phyloP scores from a whole-genome alignment of 345 rosid genomes.

The Geranium rotundifolium region DNA sequence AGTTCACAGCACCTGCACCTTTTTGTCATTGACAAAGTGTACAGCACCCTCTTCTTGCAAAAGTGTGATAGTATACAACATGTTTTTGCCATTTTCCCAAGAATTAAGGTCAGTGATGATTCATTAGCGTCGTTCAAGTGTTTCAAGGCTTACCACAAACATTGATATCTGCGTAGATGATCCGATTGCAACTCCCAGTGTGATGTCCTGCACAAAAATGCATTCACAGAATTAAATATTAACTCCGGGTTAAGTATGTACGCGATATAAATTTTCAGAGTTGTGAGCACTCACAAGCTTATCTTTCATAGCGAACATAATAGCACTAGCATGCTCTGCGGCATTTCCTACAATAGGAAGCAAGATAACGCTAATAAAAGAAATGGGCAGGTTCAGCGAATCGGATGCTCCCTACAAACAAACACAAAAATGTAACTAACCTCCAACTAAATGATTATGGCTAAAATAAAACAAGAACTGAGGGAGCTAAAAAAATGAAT shows the following conservation, averaged over 20 bases:
- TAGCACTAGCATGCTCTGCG: conserved; percentile 45
- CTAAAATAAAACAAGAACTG: neutral
- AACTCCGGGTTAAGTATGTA: neutral
- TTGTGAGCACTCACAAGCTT: conserved; percentile 34
- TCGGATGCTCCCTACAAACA: conserved; percentile 34
- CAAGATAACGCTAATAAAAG: conserved; percentile 41
- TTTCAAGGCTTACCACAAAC: conserved; percentile 26
- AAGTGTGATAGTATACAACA: too few relatives aligned
- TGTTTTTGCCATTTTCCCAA: too few relatives aligned
- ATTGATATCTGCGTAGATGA: conserved; percentile 47
- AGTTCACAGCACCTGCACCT: too few relatives aligned
- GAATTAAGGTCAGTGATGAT: neutral
- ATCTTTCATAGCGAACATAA: conserved; percentile 45
- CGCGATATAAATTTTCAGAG: neutral
- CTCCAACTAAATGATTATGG: too few relatives aligned
- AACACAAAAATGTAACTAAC: neutral
- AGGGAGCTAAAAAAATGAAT: neutral
- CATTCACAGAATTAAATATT: neutral
- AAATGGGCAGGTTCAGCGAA: conserved; percentile 26
- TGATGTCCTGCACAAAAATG: conserved; percentile 24
- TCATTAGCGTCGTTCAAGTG: neutral
- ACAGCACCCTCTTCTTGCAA: too few relatives aligned
- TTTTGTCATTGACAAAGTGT: too few relatives aligned
- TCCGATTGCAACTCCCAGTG: conserved; percentile 44
- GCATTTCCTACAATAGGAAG: conserved; percentile 50